Base-by-base conservation (phyloP, 1,284 basidiomycete genomes). In the Xerocomus nothofagi region DNA sequence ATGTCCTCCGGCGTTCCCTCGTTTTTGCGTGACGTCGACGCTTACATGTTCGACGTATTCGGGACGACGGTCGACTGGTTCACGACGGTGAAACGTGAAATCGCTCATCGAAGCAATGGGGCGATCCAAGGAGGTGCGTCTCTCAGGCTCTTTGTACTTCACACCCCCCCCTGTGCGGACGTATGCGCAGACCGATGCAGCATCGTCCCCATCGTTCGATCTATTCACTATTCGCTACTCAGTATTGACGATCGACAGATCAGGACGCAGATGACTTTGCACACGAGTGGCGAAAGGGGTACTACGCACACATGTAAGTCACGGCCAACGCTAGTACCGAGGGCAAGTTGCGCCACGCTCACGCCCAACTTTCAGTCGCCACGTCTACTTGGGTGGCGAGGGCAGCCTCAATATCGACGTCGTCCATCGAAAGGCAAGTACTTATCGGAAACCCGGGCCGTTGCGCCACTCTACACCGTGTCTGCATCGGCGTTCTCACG, bases 61-160 rank as follows among this genome's bases (percentile, higher is more conserved):
- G 83, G 84, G 9, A 86, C 83, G 0, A 76, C 79, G 4, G 80
- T 83, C 12, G 79, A 85, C 56, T 86, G 82, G 82, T 71, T 74
- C 45, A 68, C 69, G 6, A 75, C 76, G 21, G 73, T 85, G 14
- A 67, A 69, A 4, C 61, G 65, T 5, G 71, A 77, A 39, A 62
- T 86, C 7, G 49, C 65, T 38, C 60, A 50, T 3, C 55, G 54
- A 63, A 63, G 58, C 59, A 65, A 57, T 51, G 62, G 14, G 14
- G 65, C 30, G 44, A 59, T 67, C n/a, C 18, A 39, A n/a, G 44
- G 8, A 50, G 57, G 65, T 68, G 6, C 21, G 38, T 40, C 26
- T 23, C n/a, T n/a, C n/a, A 6, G 6, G 23, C 11, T 23, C 24
- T 18, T 18, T 5, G 1, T 9, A 17, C 26, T 20, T 15, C 26